phyloP scores from a whole-genome alignment of 345 rosid species.

The Linum trigynum region DNA sequence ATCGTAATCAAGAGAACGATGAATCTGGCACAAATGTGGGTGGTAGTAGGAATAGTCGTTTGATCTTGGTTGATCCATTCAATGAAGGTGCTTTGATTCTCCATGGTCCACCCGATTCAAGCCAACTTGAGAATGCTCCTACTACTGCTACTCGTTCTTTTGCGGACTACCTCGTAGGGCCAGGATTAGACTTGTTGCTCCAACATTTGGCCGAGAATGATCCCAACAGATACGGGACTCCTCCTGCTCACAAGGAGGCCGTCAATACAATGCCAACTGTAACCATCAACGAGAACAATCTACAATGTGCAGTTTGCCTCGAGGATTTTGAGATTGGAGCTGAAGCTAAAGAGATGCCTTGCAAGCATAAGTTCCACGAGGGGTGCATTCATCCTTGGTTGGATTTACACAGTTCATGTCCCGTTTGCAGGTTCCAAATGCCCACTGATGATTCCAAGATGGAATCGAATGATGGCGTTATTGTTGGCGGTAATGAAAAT shows the following conservation, averaged over 20 bases:
- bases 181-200: constrained; percentile 34
- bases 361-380: not conserved
- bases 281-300: constrained; percentile 11
- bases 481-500: not conserved
- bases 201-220: constrained; percentile 35
- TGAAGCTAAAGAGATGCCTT: constrained; percentile 24
- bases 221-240: constrained; percentile 29
- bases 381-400: not conserved
- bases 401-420: not conserved
- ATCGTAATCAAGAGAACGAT: constrained; percentile 3
- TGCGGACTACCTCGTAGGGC: constrained; percentile 33
- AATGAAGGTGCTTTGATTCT: constrained; percentile 30
- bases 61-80: constrained; percentile 33
- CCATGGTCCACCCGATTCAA: constrained; percentile 15
- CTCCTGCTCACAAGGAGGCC: constrained; percentile 29
- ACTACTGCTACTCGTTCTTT: constrained; percentile 17
- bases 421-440: not conserved
- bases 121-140: constrained; percentile 3
- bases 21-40: constrained; percentile 1
- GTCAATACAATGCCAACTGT: constrained; percentile 35
- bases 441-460: not conserved
- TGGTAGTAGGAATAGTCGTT: constrained; percentile 1
- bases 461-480: no score
- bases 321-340: constrained; percentile 49
- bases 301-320: constrained; percentile 41